These are phyloP conservation scores for Ophiocordyceps camponoti-rufipedis DNA, from an alignment of 2,329 filamentous ascomycete genomes.

Conservation along the genomic window DNA sequence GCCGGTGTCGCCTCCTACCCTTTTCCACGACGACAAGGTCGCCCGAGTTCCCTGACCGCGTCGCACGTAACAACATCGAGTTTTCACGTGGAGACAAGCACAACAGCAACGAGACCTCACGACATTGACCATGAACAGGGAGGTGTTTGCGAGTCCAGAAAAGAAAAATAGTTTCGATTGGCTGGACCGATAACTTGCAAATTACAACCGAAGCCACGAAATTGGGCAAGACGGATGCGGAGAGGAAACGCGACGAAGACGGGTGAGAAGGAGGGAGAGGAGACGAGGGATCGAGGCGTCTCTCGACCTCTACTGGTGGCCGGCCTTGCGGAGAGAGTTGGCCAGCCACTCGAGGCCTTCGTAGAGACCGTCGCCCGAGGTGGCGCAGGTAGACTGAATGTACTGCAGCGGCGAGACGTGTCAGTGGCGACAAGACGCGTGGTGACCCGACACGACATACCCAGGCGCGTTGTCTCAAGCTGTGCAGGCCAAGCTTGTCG, in stretches of 20 bases:
- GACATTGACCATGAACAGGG: slow-evolving; percentile 6
- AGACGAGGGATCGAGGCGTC: slow-evolving; percentile 3
- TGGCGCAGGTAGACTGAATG: slow-evolving; percentile 99
- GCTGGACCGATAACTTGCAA: slow-evolving; percentile 34
- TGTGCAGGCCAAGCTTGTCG: slow-evolving; percentile 98
- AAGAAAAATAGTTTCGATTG: slow-evolving; percentile 37
- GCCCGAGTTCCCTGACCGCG: neutral
- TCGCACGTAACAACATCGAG: slow-evolving; percentile 1
- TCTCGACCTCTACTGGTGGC: slow-evolving; percentile 34
- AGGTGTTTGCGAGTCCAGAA: slow-evolving; percentile 9
- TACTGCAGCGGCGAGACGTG: slow-evolving; percentile 40
- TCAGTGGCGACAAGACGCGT: slow-evolving; percentile 1
- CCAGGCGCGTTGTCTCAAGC: slow-evolving; percentile 95
- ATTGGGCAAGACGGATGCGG: slow-evolving; percentile 20
- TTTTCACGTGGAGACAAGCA: neutral
- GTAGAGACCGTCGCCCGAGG: slow-evolving; percentile 97
- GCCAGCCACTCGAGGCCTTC: slow-evolving; percentile 94
- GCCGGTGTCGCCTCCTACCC: too few relatives aligned
- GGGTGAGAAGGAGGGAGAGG: slow-evolving; percentile 15
- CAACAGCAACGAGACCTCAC: slow-evolving; percentile 8
- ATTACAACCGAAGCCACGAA: slow-evolving; percentile 38
- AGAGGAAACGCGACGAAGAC: slow-evolving; percentile 6
- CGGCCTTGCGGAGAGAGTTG: slow-evolving; percentile 63
- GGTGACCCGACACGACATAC: slow-evolving; percentile 38
- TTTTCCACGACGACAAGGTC: neutral